Evolutionary conservation across 331 rosid genomes (phyloP).

Genomic region (Pyrus hybrid): DNA sequence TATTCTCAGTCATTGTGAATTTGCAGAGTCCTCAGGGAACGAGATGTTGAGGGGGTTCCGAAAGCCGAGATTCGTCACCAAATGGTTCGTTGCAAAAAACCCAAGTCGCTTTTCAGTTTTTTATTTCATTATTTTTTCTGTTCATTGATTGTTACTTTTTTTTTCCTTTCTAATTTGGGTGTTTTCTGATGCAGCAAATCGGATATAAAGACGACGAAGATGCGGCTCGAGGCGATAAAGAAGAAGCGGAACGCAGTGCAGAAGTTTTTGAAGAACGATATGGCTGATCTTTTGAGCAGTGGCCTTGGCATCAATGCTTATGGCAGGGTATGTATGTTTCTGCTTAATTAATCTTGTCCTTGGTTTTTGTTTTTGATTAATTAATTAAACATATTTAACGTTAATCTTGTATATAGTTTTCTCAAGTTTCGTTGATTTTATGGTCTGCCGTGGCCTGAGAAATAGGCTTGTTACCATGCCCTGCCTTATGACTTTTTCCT

Average conservation of each 20-base stretch:
- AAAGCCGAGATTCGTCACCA: constrained; percentile 49
- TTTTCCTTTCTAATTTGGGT: constrained; percentile 8
- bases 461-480: not conserved
- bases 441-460: not conserved
- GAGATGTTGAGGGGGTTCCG: constrained; percentile 53
- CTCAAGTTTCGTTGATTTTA: not conserved
- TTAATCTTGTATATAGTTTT: not conserved
- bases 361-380: not conserved
- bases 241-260: constrained; percentile 57
- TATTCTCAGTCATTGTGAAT: not conserved
- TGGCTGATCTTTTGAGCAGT: constrained; percentile 54
- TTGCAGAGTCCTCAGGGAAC: not conserved
- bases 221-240: constrained; percentile 42
- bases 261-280: constrained; percentile 67
- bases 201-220: constrained; percentile 28
- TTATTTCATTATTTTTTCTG: not conserved
- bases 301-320: constrained; percentile 60
- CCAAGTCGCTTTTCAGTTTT: not conserved
- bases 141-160: not conserved
- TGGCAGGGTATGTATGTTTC: constrained; percentile 56
- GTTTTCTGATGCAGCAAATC: constrained; percentile 47
- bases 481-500: not conserved
- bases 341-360: not conserved
- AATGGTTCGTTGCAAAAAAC: constrained; percentile 38
- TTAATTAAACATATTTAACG: not conserved